Conservation (phyloP, 2,329 filamentous ascomycete genomes). For the Colletotrichum spaethianum region DNA sequence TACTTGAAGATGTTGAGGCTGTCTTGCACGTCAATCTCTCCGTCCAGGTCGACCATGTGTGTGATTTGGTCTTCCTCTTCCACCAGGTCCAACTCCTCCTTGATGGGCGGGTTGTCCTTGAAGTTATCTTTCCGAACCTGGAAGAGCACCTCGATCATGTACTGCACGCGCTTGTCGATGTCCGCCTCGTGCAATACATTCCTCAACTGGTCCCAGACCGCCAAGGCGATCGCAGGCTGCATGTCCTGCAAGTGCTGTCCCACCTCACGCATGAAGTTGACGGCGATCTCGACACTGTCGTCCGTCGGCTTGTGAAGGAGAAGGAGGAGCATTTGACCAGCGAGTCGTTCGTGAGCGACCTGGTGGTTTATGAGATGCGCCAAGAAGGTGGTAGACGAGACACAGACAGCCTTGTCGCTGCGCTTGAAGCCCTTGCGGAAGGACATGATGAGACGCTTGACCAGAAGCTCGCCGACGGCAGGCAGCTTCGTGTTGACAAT, state of each 20-base stretch:
- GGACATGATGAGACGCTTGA: slow-evolving; percentile 88
- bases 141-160: slow-evolving; percentile 98
- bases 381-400: slow-evolving; percentile 93
- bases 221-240: slow-evolving; percentile 88
- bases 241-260: slow-evolving; percentile 96
- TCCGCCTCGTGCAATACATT: slow-evolving; percentile 96
- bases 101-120: slow-evolving; percentile 92
- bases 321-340: slow-evolving; percentile 92
- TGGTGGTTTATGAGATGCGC: slow-evolving; percentile 97
- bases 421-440: slow-evolving; percentile 96
- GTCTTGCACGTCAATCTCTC: slow-evolving; percentile 88
- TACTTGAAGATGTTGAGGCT: slow-evolving; percentile 96
- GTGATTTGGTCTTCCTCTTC: slow-evolving; percentile 99
- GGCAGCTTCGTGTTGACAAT: slow-evolving; percentile 98
- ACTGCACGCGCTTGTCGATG: slow-evolving; percentile 98
- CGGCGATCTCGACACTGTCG: slow-evolving; percentile 97
- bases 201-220: slow-evolving; percentile 95
- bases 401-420: slow-evolving; percentile 96
- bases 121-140: slow-evolving; percentile 97
- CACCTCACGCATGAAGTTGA: slow-evolving; percentile 92
- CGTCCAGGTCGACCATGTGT: slow-evolving; percentile 85
- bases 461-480: slow-evolving; percentile 90
- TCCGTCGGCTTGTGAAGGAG: slow-evolving; percentile 96
- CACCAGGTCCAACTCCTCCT: slow-evolving; percentile 93
- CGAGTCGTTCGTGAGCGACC: slow-evolving; percentile 93